phyloP scores from a whole-genome alignment of 192 early-diverging fungal genomes.

The Paraglomus occultum region DNA sequence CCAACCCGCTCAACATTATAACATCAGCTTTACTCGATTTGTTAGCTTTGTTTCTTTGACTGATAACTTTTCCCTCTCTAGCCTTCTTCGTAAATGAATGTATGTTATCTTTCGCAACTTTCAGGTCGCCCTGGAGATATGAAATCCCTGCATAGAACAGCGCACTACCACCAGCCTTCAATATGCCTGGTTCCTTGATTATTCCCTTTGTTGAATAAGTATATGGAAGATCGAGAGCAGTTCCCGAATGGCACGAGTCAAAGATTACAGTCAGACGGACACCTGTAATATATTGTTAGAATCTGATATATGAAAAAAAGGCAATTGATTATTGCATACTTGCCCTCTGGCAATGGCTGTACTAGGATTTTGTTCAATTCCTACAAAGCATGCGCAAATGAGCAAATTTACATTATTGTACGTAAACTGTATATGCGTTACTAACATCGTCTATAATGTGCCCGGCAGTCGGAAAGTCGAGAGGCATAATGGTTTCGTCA shows the following conservation, averaged over 20 bases:
- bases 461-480: constrained; percentile 52
- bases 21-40: constrained; percentile 66
- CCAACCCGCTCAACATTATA: constrained; percentile 76
- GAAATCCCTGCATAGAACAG: constrained; percentile 46
- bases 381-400: constrained; percentile 1
- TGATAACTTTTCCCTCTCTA: constrained; percentile 33
- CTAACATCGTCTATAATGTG: constrained; percentile 67
- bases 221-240: constrained; percentile 78
- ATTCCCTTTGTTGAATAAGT: constrained; percentile 68
- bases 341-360: constrained; percentile 48
- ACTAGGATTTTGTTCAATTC: constrained; percentile 76
- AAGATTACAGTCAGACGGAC: constrained; percentile 78
- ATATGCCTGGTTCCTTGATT: constrained; percentile 48
- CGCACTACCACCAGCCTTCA: constrained; percentile 46
- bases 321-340: too few species aligned
- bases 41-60: constrained; percentile 23
- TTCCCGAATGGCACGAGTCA: constrained; percentile 85
- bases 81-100: constrained; percentile 48
- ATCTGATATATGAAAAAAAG: too few species aligned
- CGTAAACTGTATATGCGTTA: neutral
- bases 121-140: constrained; percentile 47
- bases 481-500: constrained; percentile 79
- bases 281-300: constrained; percentile 27
- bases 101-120: constrained; percentile 40
- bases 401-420: too few species aligned